These are phyloP conservation scores for Pythium myriotylum DNA, from an alignment of 352 stramenopile species.

Conservation along the genomic window DNA sequence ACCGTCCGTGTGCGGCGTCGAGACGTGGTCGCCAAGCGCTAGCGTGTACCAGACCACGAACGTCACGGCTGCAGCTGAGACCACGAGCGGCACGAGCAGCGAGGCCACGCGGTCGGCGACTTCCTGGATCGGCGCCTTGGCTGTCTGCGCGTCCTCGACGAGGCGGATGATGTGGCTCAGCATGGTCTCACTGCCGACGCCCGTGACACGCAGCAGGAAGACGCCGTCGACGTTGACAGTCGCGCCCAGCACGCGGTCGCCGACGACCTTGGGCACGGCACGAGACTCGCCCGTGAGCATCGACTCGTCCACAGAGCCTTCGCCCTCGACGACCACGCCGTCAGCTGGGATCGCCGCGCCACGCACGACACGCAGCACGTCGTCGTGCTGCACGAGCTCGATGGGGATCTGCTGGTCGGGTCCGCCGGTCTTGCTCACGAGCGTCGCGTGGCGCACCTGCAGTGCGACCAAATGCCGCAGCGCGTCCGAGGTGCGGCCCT, in stretches of 20 bases:
- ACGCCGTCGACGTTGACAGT: slow-evolving; percentile 92
- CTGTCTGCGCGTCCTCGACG: slow-evolving; percentile 97
- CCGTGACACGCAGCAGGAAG: slow-evolving; percentile 93
- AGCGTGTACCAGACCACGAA: slow-evolving; percentile 96
- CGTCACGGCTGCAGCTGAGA: slow-evolving; percentile 92
- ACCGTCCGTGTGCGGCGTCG: slow-evolving; percentile 72
- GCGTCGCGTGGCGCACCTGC: slow-evolving; percentile 71
- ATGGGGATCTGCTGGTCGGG: slow-evolving; percentile 85
- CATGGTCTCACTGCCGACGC: slow-evolving; percentile 92
- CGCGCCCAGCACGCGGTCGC: slow-evolving; percentile 86
- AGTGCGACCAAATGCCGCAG: slow-evolving; percentile 96
- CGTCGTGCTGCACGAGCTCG: slow-evolving; percentile 89
- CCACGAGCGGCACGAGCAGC: slow-evolving; percentile 95
- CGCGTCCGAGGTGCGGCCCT: slow-evolving; percentile 93
- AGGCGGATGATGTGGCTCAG: slow-evolving; percentile 98
- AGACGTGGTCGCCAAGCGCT: slow-evolving; percentile 46
- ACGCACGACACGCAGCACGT: slow-evolving; percentile 94
- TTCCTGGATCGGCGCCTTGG: slow-evolving; percentile 97
- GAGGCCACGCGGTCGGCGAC: slow-evolving; percentile 96
- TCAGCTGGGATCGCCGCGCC: slow-evolving; percentile 93
- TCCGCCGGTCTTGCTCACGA: slow-evolving; percentile 38
- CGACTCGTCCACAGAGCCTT: slow-evolving; percentile 92
- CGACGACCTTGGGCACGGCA: slow-evolving; percentile 90
- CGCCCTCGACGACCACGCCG: slow-evolving; percentile 90
- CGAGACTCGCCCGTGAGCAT: slow-evolving; percentile 96